Conservation (phyloP, 768 basidiomycete genomes). For the Suillus ampliporus region DNA sequence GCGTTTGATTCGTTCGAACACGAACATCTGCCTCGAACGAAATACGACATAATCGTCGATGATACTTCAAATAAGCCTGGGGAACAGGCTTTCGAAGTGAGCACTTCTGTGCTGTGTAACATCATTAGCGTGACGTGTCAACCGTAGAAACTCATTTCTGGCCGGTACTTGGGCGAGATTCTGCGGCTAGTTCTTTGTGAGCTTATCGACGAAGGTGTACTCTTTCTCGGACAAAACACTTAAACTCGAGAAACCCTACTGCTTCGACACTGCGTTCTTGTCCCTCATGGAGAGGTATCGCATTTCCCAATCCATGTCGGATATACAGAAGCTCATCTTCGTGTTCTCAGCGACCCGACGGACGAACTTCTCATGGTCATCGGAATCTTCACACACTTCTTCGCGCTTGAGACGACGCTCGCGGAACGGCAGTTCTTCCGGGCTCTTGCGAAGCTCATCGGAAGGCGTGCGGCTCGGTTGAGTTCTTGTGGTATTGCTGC, state of each 20-base stretch:
- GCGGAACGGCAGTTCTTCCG: conserved; percentile 98
- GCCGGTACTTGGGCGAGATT: conserved; percentile 95
- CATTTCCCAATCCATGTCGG: conserved; percentile 4
- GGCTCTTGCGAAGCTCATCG: conserved; percentile 87
- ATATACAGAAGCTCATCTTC: conserved; percentile 6
- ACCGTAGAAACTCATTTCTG: conserved; percentile 89
- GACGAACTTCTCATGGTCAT: conserved; percentile 97
- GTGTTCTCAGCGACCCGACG: conserved; percentile 76
- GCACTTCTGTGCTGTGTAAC: conserved; percentile 15
- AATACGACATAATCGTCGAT: conserved; percentile 92
- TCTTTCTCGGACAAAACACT: conserved; percentile 98
- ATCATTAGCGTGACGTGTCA: not conserved
- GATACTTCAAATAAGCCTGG: conserved; percentile 95
- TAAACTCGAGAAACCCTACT: conserved; percentile 95
- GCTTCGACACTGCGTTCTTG: conserved; percentile 95
- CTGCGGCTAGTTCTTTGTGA: conserved; percentile 94
- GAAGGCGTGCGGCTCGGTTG: conserved; percentile 86
- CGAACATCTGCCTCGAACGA: conserved; percentile 92
- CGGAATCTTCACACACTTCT: conserved; percentile 97
- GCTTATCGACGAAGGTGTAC: conserved; percentile 93
- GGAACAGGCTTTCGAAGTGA: conserved; percentile 91
- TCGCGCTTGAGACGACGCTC: conserved; percentile 92
- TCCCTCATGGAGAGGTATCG: conserved; percentile 92
- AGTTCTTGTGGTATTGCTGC: conserved; percentile 97
- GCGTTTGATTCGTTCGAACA: conserved; percentile 97